Evolutionary conservation across 352 stramenopile genomes (phyloP), one percentile per base, ranked within the genome.

Genomic region (Aphanomyces cochlioides): DNA sequence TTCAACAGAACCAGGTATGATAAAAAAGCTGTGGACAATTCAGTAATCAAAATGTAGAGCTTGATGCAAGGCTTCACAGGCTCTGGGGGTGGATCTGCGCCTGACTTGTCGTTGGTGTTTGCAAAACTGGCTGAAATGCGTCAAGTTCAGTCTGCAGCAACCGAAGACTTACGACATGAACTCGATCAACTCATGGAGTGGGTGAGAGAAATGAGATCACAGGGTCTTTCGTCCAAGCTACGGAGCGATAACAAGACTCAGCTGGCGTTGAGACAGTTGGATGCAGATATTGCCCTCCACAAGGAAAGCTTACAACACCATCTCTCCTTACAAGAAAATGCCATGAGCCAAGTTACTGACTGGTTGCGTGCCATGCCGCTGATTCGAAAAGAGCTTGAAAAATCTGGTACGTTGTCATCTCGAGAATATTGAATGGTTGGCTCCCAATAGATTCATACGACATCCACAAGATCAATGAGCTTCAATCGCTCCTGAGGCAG

Each of bases 71-170:
- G 60, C 34, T 54, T 69, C 21, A 21, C 47, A 17, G 21, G 6
- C 4, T 7, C 39, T 4, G 19, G 8, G 12, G 65, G 40, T n/a
- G 61, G 47, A 43, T 37, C 10, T n/a, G 19, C 85, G 58, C 75
- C 90, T 1, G 84, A 92, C 77, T 67, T 93, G 36, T 93, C 85
- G 48, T 73, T 93, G 19, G 84, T 93, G 48, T 93, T 93, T 63
- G 86, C 84, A 17, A 92, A 90, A 59, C 85, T 92, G 60, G 78
- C 84, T 0, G 85, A 92, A 40, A 61, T 93, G 65, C 80, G 83
- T 0, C 78, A 83, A 17, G 75, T 79, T 7, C 90, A 83, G 4
- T 80, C 90, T 69, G 79, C 79, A 2, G 87, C 83, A 2, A 66
- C 91, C 6, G 82, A 79, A 17, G 75, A 78, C 12, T 74, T 91